Conservation (phyloP, 2,329 filamentous ascomycete genomes). For the Colletotrichum aenigma region DNA sequence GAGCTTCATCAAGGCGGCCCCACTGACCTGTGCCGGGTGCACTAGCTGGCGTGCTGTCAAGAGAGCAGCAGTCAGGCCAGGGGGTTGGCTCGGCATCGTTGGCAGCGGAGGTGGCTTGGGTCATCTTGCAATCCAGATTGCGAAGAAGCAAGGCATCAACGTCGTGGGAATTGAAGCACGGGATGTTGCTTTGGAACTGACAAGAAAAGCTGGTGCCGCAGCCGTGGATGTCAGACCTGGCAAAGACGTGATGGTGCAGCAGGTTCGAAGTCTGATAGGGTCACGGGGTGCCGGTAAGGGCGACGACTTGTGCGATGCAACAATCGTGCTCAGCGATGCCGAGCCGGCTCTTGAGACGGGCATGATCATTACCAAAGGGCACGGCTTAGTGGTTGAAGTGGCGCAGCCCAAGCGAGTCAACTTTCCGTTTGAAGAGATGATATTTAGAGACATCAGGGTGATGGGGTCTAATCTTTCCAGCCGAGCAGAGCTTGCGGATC, state of each 20-base stretch:
- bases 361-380: conserved; percentile 62
- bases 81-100: conserved; percentile 74
- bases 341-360: conserved; percentile 50
- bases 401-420: conserved; percentile 50
- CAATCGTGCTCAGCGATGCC: conserved; percentile 58
- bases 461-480: conserved; percentile 49
- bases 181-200: conserved; percentile 55
- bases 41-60: conserved; percentile 53
- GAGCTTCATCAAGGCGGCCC: conserved; percentile 55
- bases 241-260: conserved; percentile 49
- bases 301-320: conserved; percentile 38
- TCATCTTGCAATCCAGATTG: conserved; percentile 74
- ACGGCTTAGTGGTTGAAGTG: conserved; percentile 62
- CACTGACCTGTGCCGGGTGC: conserved; percentile 59
- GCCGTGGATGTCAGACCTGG: conserved; percentile 55
- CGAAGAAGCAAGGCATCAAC: conserved; percentile 79
- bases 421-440: conserved; percentile 47
- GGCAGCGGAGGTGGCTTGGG: conserved; percentile 79
- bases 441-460: conserved; percentile 58
- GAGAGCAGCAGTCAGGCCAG: conserved; percentile 44
- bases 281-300: conserved; percentile 43
- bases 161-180: conserved; percentile 74
- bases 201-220: conserved; percentile 52
- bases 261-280: conserved; percentile 51
- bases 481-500: conserved; percentile 45